Base-by-base conservation (phyloP, 805 yeast species). In the Kockiozyma suomiensis region DNA sequence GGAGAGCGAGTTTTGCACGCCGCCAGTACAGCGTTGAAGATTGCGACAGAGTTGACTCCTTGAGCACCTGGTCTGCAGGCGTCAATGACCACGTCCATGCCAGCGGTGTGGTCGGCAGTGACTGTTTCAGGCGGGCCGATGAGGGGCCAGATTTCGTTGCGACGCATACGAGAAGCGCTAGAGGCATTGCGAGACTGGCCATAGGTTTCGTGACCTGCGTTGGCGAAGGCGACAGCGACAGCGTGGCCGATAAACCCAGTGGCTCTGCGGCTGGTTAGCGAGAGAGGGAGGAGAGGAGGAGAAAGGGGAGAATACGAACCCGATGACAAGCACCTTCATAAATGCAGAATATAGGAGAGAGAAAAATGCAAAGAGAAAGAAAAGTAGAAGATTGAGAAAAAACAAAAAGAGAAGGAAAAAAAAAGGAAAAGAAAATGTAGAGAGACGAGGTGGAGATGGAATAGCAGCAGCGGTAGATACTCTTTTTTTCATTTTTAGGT, bases 41-140 rank as follows among this genome's bases (percentile, higher is more conserved):
- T 56, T 3, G 56, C 54, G n/a, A 32, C 37, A 7, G 48, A 17
- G 56, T 40, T 42, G 17, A 8, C 47, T 7, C 56, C 56, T 13
- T 19, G 19, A 23, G 32, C 8, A 26, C 60, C 60, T 2, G 60
- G 51, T 13, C 51, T 35, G 26, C 55, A 50, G 37, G 49, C 47
- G 52, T 56, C 60, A 26, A 56, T 35, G 21, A 56, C 43, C 10
- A 50, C 56, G 51, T 56, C 60, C 60, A 56, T 56, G 15, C 32
- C 56, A 17, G 51, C 35, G 5, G 54, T 49, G 42, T 51, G 21
- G 10, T 26, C 4, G 33, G 12, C 38, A 1, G 40, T 26, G 30
- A 56, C 33, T 15, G 32, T 48, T 17, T 47, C 56, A 8, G 60
- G 60, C 33, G 45, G 23, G 28, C 60, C 60, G 52, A 56, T 43